These are phyloP conservation scores for Candida manassasensis DNA, from an alignment of 805 yeast genomes.

Conservation along the genomic window DNA sequence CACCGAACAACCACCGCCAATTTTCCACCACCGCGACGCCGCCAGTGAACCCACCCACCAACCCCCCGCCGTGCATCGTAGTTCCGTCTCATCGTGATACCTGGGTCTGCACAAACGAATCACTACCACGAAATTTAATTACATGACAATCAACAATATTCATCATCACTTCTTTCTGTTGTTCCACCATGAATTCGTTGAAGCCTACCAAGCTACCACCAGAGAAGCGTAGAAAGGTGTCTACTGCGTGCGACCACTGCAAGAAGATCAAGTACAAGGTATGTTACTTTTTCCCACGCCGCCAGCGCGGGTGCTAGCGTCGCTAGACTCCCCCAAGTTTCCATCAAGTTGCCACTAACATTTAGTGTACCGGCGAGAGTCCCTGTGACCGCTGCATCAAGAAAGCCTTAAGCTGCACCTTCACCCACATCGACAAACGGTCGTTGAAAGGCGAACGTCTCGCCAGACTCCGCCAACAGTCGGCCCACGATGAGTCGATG, in stretches of 20 bases:
- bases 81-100: too few species aligned
- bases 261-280: slow-evolving; percentile 16
- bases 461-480: slow-evolving; percentile 9
- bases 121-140: too few species aligned
- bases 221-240: slow-evolving; percentile 22
- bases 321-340: not conserved
- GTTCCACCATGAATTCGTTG: too few species aligned
- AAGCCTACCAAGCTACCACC: too few species aligned
- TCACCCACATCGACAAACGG: slow-evolving; percentile 19
- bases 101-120: too few species aligned
- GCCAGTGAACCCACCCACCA: too few species aligned
- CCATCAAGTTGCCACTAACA: not conserved
- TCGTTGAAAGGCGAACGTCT: slow-evolving; percentile 18
- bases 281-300: too few species aligned
- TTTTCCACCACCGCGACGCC: too few species aligned
- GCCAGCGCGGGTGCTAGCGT: not conserved
- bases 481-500: slow-evolving; percentile 4
- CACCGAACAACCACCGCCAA: too few species aligned
- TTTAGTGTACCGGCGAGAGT: slow-evolving; percentile 18
- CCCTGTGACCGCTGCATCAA: slow-evolving; percentile 17
- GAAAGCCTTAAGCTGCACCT: slow-evolving; percentile 18
- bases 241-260: slow-evolving; percentile 24
- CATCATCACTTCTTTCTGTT: too few species aligned
- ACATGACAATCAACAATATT: too few species aligned
- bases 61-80: too few species aligned